Evolutionary conservation across 1,284 basidiomycete genomes (phyloP), one percentile per base, ranked within the genome.

Genomic region (Pseudozyma tsukubaensis): DNA sequence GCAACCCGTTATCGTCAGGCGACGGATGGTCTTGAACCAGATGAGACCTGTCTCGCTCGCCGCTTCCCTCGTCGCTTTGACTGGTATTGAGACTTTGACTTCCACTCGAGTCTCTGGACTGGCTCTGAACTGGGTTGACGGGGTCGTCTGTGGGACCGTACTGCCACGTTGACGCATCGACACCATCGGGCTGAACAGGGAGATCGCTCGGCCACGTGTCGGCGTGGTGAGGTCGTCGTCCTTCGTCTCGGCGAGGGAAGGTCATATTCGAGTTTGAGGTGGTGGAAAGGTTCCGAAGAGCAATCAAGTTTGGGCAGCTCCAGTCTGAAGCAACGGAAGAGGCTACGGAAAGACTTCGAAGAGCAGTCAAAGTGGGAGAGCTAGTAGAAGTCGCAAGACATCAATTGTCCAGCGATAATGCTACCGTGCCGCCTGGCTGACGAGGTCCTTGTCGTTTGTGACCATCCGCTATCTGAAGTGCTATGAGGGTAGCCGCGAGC

Each of bases 41-140:
- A 9, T 40, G 53, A 8, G 53, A 36, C 44, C 35, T 45, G 16
- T 18, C 24, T 1, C 16, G 37, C 13, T 48, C 14, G 5, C 34
- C 24, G 11, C 45, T 44, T 32, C 34, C 55, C 4, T 16, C 21
- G 13, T 49, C 55, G 14, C 55, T 57, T 14, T 37, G 37, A 34
- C 14, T 32, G n/a, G 55, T 29, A 7, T 34, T 47, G 8, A 21
- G 35, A 21, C 55, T 57, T 7, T 49, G 47, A 19, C 55, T 57
- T 6, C 37, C 45, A 9, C 37, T 57, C n/a, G 47, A 49, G 7
- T 42, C 45, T 8, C 36, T 36, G n/a, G 4, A 2, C 42, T 57
- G 55, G n/a, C 45, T 57, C 11, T 57, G 44, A 32, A 45, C 34
- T 8, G 55, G 1, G 4, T 19, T 48, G 18, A 36, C 11, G 11